phyloP scores from a whole-genome alignment of 495 filamentous ascomycete species.

The Xylaria longipes region DNA sequence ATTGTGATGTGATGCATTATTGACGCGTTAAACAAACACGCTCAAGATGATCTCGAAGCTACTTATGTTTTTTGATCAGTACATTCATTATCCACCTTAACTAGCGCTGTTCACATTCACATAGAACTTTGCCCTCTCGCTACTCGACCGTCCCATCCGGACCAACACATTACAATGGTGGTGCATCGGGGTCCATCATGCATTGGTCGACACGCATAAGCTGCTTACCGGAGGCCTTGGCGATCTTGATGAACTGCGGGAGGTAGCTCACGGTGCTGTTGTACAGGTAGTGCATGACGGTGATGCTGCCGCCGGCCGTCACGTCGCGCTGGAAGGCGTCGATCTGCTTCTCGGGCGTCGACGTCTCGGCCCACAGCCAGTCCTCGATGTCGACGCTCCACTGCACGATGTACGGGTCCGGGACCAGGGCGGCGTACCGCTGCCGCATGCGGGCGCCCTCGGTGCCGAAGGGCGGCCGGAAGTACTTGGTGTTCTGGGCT shows the following conservation, averaged over 20 bases:
- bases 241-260: slow-evolving; percentile 70
- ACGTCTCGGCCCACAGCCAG: slow-evolving; percentile 71
- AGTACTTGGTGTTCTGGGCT: slow-evolving; percentile 58
- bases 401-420: slow-evolving; percentile 62
- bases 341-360: slow-evolving; percentile 75
- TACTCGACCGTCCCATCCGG: not conserved
- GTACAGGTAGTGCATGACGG: slow-evolving; percentile 80
- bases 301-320: slow-evolving; percentile 69
- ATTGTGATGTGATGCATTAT: not conserved
- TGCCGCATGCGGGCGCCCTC: slow-evolving; percentile 75
- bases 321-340: slow-evolving; percentile 76
- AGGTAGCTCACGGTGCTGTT: slow-evolving; percentile 71
- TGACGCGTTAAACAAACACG: not conserved
- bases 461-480: slow-evolving; percentile 79
- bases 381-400: slow-evolving; percentile 84
- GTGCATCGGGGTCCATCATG: slow-evolving; percentile 72
- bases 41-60: not conserved
- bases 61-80: not conserved
- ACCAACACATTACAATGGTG: slow-evolving; percentile 48
- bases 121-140: not conserved
- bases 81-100: not conserved
- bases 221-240: slow-evolving; percentile 68
- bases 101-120: not conserved
- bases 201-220: slow-evolving; percentile 85
- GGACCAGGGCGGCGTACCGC: slow-evolving; percentile 60